These are phyloP conservation scores for Vigna reflexopilosa DNA, from an alignment of 306 rosid species.

Conservation along the genomic window DNA sequence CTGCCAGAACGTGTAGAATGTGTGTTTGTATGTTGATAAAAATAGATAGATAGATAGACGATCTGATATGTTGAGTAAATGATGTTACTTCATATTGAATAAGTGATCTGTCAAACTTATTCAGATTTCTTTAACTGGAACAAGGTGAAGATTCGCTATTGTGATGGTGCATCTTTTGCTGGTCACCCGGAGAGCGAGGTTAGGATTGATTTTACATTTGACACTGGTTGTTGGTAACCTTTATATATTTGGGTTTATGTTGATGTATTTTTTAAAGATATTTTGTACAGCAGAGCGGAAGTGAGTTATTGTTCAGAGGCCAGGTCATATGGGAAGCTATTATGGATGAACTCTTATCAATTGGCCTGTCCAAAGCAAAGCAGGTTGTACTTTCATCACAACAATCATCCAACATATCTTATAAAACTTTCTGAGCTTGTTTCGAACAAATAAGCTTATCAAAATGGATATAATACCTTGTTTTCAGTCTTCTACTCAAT, in stretches of 20 bases:
- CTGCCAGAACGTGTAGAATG: slow-evolving; percentile 7
- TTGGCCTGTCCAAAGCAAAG: slow-evolving; percentile 83
- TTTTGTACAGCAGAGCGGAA: slow-evolving; percentile 55
- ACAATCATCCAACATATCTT: not conserved
- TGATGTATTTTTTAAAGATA: slow-evolving; percentile 21
- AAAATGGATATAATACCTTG: slow-evolving; percentile 24
- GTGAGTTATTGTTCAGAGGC: slow-evolving; percentile 80
- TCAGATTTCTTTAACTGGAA: slow-evolving; percentile 97
- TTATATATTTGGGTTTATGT: slow-evolving; percentile 11
- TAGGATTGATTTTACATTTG: slow-evolving; percentile 51
- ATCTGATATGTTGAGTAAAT: slow-evolving; percentile 17
- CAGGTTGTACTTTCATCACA: slow-evolving; percentile 58
- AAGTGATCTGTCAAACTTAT: slow-evolving; percentile 47
- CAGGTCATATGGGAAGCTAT: slow-evolving; percentile 89
- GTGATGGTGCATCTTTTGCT: slow-evolving; percentile 95
- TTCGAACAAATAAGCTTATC: not conserved
- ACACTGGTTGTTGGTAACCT: not conserved
- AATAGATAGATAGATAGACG: not conserved
- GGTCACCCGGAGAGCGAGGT: slow-evolving; percentile 78
- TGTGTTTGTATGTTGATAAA: not conserved
- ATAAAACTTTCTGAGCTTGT: slow-evolving; percentile 18
- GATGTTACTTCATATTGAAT: slow-evolving; percentile 39
- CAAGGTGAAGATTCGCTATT: slow-evolving; percentile 91
- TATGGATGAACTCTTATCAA: slow-evolving; percentile 79
- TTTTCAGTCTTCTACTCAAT: not conserved